Conservation (phyloP, 108 stramenopile species). For the Nannochloropsis oceanica region DNA sequence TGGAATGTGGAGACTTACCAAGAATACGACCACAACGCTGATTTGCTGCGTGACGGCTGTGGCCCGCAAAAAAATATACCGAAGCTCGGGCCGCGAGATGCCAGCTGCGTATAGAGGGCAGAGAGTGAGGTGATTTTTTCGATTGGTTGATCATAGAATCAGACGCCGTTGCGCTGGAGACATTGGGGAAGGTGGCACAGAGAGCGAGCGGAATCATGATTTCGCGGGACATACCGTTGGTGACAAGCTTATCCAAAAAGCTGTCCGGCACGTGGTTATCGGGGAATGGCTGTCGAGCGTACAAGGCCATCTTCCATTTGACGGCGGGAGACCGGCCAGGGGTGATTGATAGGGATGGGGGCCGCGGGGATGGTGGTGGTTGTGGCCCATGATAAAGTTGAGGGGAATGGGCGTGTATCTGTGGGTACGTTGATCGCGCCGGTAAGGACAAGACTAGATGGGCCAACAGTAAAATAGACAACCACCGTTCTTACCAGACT, state of each 20-base stretch:
- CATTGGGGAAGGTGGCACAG: background rate
- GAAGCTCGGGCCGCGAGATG: constrained; percentile 4
- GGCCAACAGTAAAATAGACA: background rate
- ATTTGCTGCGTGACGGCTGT: constrained; percentile 25
- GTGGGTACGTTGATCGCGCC: too few relatives aligned
- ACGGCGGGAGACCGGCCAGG: too few relatives aligned
- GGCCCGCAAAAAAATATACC: background rate
- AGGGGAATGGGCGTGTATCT: too few relatives aligned
- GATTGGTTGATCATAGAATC: background rate
- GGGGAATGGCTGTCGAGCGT: constrained; percentile 30
- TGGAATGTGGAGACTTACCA: background rate
- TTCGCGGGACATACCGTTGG: constrained; percentile 20
- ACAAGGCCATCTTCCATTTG: constrained; percentile 27
- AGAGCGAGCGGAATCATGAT: background rate
- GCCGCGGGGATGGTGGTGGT: too few relatives aligned
- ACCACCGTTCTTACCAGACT: background rate
- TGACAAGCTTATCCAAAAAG: constrained; percentile 36
- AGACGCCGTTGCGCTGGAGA: background rate
- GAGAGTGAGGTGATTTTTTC: background rate
- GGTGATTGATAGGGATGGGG: too few relatives aligned
- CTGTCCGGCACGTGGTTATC: constrained; percentile 36
- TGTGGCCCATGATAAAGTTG: too few relatives aligned
- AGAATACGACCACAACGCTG: constrained; percentile 19
- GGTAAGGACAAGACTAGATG: too few relatives aligned
- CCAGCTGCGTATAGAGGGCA: background rate